These are phyloP conservation scores for Arabidopsis arenosa DNA, from an alignment of 345 rosid species.

Conservation along the genomic window DNA sequence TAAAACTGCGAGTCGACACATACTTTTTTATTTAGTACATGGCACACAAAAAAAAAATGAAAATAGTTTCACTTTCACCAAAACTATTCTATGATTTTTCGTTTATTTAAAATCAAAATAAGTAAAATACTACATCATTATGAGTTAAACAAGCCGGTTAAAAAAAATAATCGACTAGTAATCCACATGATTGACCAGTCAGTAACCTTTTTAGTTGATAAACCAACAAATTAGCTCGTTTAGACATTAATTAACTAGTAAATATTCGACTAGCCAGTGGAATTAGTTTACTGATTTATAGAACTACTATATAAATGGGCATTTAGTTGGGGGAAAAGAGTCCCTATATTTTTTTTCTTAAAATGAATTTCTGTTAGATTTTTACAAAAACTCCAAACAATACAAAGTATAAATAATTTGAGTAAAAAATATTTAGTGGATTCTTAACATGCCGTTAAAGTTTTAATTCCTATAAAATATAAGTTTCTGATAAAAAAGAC, in stretches of 20 bases:
- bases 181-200: constrained; percentile 2
- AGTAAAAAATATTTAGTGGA: not conserved
- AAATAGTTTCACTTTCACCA: constrained; percentile 18
- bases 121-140: not conserved
- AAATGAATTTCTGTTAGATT: not conserved
- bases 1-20: constrained; percentile 11
- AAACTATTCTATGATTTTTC: not conserved
- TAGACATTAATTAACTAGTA: not conserved
- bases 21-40: not conserved
- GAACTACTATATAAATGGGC: no score
- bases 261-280: not conserved
- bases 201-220: not conserved
- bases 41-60: not conserved
- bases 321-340: not conserved
- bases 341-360: not conserved
- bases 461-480: no score
- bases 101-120: not conserved
- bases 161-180: not conserved
- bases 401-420: not conserved
- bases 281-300: not conserved
- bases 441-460: not conserved
- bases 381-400: not conserved
- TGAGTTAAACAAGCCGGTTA: not conserved
- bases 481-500: no score
- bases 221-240: no score